Evolutionary conservation across 331 rosid genomes (phyloP).

Genomic region (Saraca asoca): DNA sequence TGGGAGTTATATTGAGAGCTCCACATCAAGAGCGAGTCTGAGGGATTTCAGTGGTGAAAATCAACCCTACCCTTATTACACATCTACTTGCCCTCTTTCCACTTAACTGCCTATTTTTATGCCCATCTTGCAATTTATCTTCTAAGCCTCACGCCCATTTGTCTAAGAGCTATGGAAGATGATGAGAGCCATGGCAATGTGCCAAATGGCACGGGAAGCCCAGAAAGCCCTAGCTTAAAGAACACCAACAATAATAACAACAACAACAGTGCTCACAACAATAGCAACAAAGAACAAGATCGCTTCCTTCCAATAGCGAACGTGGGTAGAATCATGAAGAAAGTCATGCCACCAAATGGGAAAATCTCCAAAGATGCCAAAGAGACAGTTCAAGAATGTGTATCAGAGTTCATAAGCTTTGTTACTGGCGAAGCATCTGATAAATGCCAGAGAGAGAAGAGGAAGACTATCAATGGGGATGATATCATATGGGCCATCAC

Average conservation of each 20-base stretch:
- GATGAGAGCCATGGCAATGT: conserved; percentile 40
- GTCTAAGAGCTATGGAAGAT: conserved; percentile 51
- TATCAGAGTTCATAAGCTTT: conserved; percentile 80
- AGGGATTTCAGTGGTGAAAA: conserved; percentile 41
- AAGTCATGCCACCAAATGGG: conserved; percentile 61
- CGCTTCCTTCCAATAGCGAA: conserved; percentile 79
- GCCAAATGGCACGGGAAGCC: conserved; percentile 54
- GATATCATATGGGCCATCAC: conserved; percentile 80
- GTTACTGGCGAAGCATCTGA: conserved; percentile 77
- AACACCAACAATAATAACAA: conserved; percentile 7
- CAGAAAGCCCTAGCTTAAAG: conserved; percentile 55
- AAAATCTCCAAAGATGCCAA: conserved; percentile 82
- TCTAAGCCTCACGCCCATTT: conserved; percentile 29
- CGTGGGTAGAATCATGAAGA: conserved; percentile 80
- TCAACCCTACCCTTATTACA: background rate
- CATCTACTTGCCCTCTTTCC: conserved; percentile 20
- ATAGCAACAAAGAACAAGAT: conserved; percentile 62
- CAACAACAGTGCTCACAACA: too few relatives aligned
- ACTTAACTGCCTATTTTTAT: conserved; percentile 55
- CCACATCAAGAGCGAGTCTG: conserved; percentile 63
- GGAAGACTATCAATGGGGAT: conserved; percentile 76
- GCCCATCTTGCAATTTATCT: conserved; percentile 49
- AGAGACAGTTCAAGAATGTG: conserved; percentile 79
- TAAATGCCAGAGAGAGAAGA: conserved; percentile 71
- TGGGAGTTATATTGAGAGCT: conserved; percentile 39